Conservation (phyloP, 2,329 filamentous ascomycete genomes). For the Alternaria longipes region DNA sequence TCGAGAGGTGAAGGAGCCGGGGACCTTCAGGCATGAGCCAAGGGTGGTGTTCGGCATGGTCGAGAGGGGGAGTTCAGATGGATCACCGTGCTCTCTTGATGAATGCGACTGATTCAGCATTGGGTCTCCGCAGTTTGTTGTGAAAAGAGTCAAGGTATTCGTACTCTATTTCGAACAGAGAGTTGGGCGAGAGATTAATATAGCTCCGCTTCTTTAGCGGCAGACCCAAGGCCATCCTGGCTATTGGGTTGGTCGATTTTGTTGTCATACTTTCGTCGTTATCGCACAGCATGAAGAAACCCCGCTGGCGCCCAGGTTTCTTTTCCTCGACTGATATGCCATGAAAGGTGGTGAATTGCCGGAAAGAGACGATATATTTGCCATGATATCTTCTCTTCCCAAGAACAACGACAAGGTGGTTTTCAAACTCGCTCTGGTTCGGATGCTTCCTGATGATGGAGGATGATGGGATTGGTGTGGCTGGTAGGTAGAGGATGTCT, state of each 20-base stretch:
- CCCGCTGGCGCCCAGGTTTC: slow-evolving; percentile 1
- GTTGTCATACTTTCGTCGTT: slow-evolving; percentile 6
- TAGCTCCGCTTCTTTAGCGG: slow-evolving; percentile 29
- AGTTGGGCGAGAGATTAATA: slow-evolving; percentile 26
- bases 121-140: slow-evolving; percentile 15
- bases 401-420: slow-evolving; percentile 24
- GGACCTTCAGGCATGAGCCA: slow-evolving; percentile 9
- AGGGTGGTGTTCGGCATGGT: slow-evolving; percentile 14
- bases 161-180: slow-evolving; percentile 27
- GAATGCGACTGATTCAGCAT: slow-evolving; percentile 17
- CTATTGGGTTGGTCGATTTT: not conserved
- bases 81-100: slow-evolving; percentile 4
- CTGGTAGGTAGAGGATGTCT: slow-evolving; percentile 12
- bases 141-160: slow-evolving; percentile 21
- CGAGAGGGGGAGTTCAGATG: slow-evolving; percentile 3
- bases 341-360: slow-evolving; percentile 23
- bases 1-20: slow-evolving; percentile 6
- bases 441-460: slow-evolving; percentile 9
- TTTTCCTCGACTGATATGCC: slow-evolving; percentile 9
- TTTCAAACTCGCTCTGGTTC: not conserved
- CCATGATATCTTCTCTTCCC: slow-evolving; percentile 4
- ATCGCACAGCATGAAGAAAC: slow-evolving; percentile 24
- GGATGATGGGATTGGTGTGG: not conserved
- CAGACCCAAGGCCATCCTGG: slow-evolving; percentile 18
- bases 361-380: slow-evolving; percentile 17